These are phyloP conservation scores for Harrya chromipes DNA, from an alignment of 768 basidiomycete species.

Conservation along the genomic window DNA sequence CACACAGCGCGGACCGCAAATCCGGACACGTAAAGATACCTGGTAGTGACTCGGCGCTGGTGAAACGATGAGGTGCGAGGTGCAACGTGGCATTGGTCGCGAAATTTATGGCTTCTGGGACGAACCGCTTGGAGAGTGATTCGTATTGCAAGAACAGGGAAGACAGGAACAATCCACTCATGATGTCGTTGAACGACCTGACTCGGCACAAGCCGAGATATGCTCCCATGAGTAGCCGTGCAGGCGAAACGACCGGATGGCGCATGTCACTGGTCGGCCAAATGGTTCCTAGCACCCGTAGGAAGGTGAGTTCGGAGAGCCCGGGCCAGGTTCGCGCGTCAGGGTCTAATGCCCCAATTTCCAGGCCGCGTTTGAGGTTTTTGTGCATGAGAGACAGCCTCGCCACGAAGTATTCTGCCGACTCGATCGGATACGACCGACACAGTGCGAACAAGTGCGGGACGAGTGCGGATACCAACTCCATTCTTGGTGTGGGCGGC, in stretches of 20 bases:
- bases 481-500: slow-evolving; percentile 56
- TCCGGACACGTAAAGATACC: slow-evolving; percentile 73
- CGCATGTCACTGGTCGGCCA: slow-evolving; percentile 97
- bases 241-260: slow-evolving; percentile 84
- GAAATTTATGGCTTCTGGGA: slow-evolving; percentile 90
- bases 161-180: slow-evolving; percentile 86
- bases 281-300: slow-evolving; percentile 74
- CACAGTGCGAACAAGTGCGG: slow-evolving; percentile 80
- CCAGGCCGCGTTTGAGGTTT: slow-evolving; percentile 82
- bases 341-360: slow-evolving; percentile 55
- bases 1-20: slow-evolving; percentile 50
- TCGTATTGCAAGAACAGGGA: slow-evolving; percentile 87
- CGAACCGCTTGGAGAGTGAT: slow-evolving; percentile 73
- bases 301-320: slow-evolving; percentile 71
- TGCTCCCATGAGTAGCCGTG: slow-evolving; percentile 84
- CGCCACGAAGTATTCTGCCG: slow-evolving; percentile 73
- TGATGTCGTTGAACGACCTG: slow-evolving; percentile 68
- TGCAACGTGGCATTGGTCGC: slow-evolving; percentile 65
- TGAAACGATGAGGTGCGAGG: slow-evolving; percentile 63
- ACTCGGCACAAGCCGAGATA: slow-evolving; percentile 86
- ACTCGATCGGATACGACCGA: slow-evolving; percentile 74
- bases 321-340: slow-evolving; percentile 88
- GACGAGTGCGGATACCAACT: slow-evolving; percentile 60
- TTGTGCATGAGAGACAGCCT: slow-evolving; percentile 92
- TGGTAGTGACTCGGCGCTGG: slow-evolving; percentile 48